These are phyloP conservation scores for Rubia balearica DNA, from an alignment of 305 asterid species.

Conservation along the genomic window DNA sequence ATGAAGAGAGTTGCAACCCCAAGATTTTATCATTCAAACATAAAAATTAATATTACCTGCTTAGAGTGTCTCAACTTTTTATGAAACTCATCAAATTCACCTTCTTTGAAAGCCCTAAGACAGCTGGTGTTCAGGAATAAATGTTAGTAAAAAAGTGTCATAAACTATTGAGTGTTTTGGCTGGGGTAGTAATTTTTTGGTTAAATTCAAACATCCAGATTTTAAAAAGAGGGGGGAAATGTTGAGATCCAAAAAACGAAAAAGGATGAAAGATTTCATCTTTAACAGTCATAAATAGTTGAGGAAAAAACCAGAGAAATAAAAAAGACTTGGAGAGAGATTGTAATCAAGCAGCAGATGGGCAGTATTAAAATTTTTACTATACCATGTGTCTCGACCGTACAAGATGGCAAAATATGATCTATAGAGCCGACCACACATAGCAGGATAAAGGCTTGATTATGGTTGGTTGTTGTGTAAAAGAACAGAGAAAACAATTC, in stretches of 20 bases:
- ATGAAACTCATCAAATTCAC: constrained; percentile 65
- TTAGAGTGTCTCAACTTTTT: constrained; percentile 56
- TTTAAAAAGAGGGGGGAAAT: neutral
- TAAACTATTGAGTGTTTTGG: neutral
- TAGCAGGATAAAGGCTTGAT: neutral
- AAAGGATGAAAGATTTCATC: neutral
- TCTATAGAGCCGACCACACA: neutral
- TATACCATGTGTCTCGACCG: neutral
- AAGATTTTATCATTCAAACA: neutral
- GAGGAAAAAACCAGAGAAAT: too few relatives aligned
- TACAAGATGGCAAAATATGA: neutral
- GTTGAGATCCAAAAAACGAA: neutral
- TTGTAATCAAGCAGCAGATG: neutral
- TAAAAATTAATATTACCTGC: constrained; percentile 40
- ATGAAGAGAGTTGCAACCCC: neutral
- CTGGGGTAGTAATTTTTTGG: neutral
- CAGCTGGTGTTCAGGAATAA: constrained; percentile 52
- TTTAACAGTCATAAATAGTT: neutral
- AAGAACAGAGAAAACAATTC: neutral
- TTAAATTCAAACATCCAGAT: neutral
- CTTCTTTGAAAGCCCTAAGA: constrained; percentile 77
- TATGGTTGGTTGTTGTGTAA: neutral
- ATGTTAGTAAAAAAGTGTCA: constrained; percentile 11
- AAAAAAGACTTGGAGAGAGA: too few relatives aligned
- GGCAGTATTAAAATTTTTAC: neutral